Evolutionary conservation across 2,329 filamentous ascomycete genomes (phyloP), one percentile per base, ranked within the genome.

Genomic region (Aspergillus sp.): DNA sequence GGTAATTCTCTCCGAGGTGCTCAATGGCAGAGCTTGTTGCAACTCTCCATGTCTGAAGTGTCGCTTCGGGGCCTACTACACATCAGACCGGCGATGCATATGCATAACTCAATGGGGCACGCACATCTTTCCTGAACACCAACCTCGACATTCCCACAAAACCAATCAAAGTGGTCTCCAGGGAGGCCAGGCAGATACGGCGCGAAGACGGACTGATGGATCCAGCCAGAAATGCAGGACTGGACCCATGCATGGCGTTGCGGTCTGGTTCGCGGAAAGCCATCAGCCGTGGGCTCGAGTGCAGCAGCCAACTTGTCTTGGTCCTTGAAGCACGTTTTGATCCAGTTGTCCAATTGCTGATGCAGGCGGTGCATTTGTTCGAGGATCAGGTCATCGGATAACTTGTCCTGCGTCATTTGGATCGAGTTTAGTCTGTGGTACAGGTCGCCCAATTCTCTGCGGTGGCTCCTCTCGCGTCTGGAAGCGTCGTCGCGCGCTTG

Each of bases 201-300:
- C 4, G n/a, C 2, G 34, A 62, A 59, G n/a, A 62, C 56, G 2
- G 4, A 23, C 6, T 8, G 2, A 23, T 52, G 17, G 15, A 62
- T 41, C 15, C 52, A 13, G 19, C 15, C 8, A 7, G 7, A 34
- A 7, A 23, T 53, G 13, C 17, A 34, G 2, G 28, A 28, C 8
- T 62, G 60, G 28, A 62, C 28, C 6, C 19, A 55, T 7, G 60
- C 56, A 9, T 52, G 38, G 13, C 55, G 55, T 51, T 62, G 60
- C 5, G 46, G 30, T 1, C 22, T 25, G 23, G 11, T 49, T 25
- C n/a, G n/a, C 13, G 38, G 60, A 11, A 51, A 38, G 9, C 41
- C 28, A 5, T 43, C 17, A 5, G 47, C 2, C 7, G 23, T 34
- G 13, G 7, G 0, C 17, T 4, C 46, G 13, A 25, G 8, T 3